Evolutionary conservation across 352 stramenopile species (phyloP).

Genomic region (Phytopythium oedochilum): DNA sequence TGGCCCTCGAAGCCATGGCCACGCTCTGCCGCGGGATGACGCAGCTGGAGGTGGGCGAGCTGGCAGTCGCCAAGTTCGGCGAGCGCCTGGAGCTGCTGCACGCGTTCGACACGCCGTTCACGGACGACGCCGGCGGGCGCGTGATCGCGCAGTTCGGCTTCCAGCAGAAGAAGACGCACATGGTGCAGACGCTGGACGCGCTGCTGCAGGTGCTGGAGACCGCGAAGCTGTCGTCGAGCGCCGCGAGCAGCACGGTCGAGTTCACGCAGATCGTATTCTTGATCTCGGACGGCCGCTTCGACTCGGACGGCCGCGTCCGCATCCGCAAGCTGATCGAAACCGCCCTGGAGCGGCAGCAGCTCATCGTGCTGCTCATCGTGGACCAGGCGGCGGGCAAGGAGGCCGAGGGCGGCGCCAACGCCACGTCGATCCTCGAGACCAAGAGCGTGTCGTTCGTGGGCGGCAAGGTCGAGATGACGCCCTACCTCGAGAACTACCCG

Average conservation of each 20-base stretch:
- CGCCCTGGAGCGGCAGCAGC: constrained; percentile 96
- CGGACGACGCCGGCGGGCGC: constrained; percentile 92
- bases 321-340: constrained; percentile 96
- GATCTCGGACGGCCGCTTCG: constrained; percentile 98
- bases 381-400: constrained; percentile 69
- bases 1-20: constrained; percentile 95
- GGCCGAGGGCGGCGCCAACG: constrained; percentile 7
- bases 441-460: constrained; percentile 97
- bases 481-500: constrained; percentile 99
- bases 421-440: constrained; percentile 97
- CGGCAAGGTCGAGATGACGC: constrained; percentile 94
- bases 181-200: constrained; percentile 92
- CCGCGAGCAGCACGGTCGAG: constrained; percentile 54
- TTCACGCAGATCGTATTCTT: constrained; percentile 98
- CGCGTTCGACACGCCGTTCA: constrained; percentile 96
- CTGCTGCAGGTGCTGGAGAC: constrained; percentile 91
- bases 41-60: constrained; percentile 96
- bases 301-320: constrained; percentile 93
- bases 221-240: constrained; percentile 48
- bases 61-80: constrained; percentile 94
- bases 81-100: constrained; percentile 97
- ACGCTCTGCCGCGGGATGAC: constrained; percentile 97
- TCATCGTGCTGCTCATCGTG: constrained; percentile 98
- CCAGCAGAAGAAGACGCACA: constrained; percentile 96
- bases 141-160: constrained; percentile 97